Percentiles rank a stretch among this genome's conserved stretches.
These are phyloP conservation scores for Aphanocladium album DNA, from an alignment of 2,329 filamentous ascomycete species.

Conservation along the genomic window DNA sequence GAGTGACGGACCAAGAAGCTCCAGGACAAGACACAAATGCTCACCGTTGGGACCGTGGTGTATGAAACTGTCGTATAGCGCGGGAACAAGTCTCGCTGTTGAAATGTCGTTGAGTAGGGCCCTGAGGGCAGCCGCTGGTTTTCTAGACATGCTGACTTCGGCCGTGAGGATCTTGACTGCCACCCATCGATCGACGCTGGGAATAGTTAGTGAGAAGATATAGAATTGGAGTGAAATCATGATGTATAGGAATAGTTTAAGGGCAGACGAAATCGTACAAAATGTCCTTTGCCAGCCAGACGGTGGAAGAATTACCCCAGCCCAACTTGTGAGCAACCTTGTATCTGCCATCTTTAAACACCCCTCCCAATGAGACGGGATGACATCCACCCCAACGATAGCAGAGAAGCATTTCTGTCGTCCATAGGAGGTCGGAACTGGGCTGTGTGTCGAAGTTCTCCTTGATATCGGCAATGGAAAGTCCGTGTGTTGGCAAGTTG, in stretches of 20 bases:
- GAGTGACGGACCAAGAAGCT: conserved; percentile 27
- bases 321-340: conserved; percentile 36
- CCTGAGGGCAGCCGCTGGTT: background rate
- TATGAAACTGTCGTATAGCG: background rate
- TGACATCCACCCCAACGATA: conserved; percentile 30
- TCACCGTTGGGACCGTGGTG: conserved; percentile 23
- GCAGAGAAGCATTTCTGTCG: background rate
- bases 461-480: background rate
- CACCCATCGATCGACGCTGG: background rate
- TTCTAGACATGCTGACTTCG: background rate
- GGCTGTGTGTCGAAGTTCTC: background rate
- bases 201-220: too few relatives aligned
- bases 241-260: too few relatives aligned
- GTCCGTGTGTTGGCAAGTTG: too few relatives aligned
- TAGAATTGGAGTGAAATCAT: background rate
- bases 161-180: background rate
- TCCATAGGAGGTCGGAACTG: background rate
- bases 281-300: conserved; percentile 35
- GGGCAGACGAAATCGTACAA: background rate
- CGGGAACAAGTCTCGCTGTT: background rate
- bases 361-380: conserved; percentile 34
- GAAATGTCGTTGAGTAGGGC: background rate
- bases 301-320: conserved; percentile 35
- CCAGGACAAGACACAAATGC: conserved; percentile 29
- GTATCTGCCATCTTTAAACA: conserved; percentile 32